Evolutionary conservation across 2,329 filamentous ascomycete species (phyloP), one percentile per base, ranked within the genome.

Genomic region (Cladophialophora psammophila): DNA sequence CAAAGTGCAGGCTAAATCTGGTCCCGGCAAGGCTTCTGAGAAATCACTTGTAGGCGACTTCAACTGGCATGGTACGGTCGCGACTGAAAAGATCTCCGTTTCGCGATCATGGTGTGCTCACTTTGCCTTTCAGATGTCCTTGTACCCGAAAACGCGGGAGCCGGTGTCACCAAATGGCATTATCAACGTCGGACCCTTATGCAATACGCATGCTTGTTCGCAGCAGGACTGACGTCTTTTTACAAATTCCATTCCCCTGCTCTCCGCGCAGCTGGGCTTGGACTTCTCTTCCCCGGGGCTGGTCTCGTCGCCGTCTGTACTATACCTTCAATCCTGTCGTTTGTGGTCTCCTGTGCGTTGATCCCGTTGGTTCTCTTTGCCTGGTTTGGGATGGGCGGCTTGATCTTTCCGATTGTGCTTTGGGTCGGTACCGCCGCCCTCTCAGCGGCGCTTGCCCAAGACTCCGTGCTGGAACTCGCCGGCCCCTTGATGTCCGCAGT

Each of bases 361-460:
- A 63, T 70, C 42, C 68, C 68, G 3, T 32, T 70, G 31, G 56
- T 61, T 7, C 59, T 70, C 50, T 70, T 70, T 45, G 63, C 60
- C 4, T 70, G 68, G 68, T 70, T 70, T 42, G 68, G 65, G 5
- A 66, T 66, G 63, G 68, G 68, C 12, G 68, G 68, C 8, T 31
- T 70, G 20, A n/a, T 66, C 3, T 68, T 68, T 18, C 68, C 68
- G 4, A 64, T 70, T 58, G 31, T 52, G 40, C 63, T 70, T 15
- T 70, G 68, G 66, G 38, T 36, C 12, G 68, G 65, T 20, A 67
- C 65, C 13, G 52, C 64, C 18, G 54, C 56, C 3, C 53, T 68
- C 9, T 60, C 68, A 32, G 66, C 63, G 18, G 53, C 48, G 32
- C 63, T 68, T 18, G 68, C 68, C 36, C 52, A 63, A 38, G 68